Evolutionary conservation across 23 red algal genomes (phyloP).

Genomic region (Gracilariopsis chorda): DNA sequence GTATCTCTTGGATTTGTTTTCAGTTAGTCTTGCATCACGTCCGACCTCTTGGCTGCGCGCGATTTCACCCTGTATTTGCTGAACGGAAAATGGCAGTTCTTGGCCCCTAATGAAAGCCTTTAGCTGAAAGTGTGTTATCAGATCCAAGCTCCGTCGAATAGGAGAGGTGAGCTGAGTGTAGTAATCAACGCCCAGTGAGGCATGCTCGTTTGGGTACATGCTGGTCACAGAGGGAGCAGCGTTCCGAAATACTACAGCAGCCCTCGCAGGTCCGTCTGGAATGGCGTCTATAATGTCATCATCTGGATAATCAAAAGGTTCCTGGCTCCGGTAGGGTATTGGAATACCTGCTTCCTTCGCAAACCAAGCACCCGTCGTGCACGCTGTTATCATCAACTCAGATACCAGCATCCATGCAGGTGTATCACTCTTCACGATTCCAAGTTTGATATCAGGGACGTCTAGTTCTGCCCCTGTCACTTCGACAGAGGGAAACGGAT

Average conservation of each 20-base stretch:
- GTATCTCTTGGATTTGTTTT: constrained; percentile 54
- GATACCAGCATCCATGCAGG: constrained; percentile 53
- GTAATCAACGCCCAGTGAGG: constrained; percentile 62
- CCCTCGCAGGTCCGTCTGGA: constrained; percentile 57
- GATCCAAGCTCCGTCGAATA: constrained; percentile 76
- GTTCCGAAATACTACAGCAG: constrained; percentile 40
- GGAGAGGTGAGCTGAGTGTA: constrained; percentile 87
- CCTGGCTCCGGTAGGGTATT: constrained; percentile 70
- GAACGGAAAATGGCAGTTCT: constrained; percentile 12
- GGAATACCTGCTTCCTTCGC: constrained; percentile 23
- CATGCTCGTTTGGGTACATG: constrained; percentile 57
- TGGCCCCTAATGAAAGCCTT: constrained; percentile 53
- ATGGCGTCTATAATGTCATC: constrained; percentile 42
- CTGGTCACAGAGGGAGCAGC: constrained; percentile 38
- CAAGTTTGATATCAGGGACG: constrained; percentile 5
- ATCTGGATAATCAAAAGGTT: constrained; percentile 64
- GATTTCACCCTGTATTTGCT: constrained; percentile 51
- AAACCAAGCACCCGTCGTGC: constrained; percentile 42
- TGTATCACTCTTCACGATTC: background rate
- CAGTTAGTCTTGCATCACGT: constrained; percentile 21
- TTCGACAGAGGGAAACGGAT: constrained; percentile 32
- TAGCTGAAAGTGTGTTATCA: constrained; percentile 84
- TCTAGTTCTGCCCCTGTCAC: constrained; percentile 16
- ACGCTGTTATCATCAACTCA: constrained; percentile 85
- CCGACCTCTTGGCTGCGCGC: constrained; percentile 1